Evolutionary conservation across 1,284 basidiomycete genomes (phyloP).

Genomic region (Cryptococcus sp.): DNA sequence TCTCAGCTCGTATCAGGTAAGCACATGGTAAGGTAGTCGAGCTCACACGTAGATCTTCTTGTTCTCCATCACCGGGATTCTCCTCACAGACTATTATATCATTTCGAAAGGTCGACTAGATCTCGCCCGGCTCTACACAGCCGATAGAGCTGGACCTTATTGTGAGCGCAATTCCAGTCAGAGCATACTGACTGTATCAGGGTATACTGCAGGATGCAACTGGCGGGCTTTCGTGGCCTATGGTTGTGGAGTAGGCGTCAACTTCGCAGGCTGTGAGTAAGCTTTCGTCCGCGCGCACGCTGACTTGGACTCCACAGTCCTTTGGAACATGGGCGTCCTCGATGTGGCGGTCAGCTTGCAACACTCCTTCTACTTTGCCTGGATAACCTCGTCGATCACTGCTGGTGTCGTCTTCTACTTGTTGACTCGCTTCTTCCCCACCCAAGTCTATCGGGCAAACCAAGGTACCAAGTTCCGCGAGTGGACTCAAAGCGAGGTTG

Average conservation of each 20-base stretch:
- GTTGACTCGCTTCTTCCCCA: slow-evolving; percentile 27
- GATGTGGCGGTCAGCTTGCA: slow-evolving; percentile 6
- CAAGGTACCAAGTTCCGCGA: slow-evolving; percentile 19
- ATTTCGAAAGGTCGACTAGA: slow-evolving; percentile 69
- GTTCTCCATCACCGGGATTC: slow-evolving; percentile 73
- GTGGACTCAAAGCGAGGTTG: slow-evolving; percentile 26
- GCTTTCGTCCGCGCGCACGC: too few species aligned
- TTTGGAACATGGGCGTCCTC: slow-evolving; percentile 22
- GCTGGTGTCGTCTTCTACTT: slow-evolving; percentile 29
- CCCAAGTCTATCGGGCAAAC: slow-evolving; percentile 18
- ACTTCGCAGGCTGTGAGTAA: slow-evolving; percentile 24
- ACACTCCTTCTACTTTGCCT: slow-evolving; percentile 33
- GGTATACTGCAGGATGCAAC: slow-evolving; percentile 70
- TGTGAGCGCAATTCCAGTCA: slow-evolving; percentile 1
- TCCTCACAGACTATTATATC: slow-evolving; percentile 77
- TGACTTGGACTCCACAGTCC: slow-evolving; percentile 10
- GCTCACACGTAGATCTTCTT: slow-evolving; percentile 64
- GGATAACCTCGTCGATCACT: slow-evolving; percentile 30
- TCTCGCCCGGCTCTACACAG: slow-evolving; percentile 68
- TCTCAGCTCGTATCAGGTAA: too few species aligned
- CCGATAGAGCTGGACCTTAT: slow-evolving; percentile 50
- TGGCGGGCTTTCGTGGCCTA: slow-evolving; percentile 45
- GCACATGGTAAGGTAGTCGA: too few species aligned
- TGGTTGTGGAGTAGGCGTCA: slow-evolving; percentile 21
- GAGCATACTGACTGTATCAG: too few species aligned